phyloP scores from a whole-genome alignment of 2,329 filamentous ascomycete genomes.

The Fusarium bactridioides region DNA sequence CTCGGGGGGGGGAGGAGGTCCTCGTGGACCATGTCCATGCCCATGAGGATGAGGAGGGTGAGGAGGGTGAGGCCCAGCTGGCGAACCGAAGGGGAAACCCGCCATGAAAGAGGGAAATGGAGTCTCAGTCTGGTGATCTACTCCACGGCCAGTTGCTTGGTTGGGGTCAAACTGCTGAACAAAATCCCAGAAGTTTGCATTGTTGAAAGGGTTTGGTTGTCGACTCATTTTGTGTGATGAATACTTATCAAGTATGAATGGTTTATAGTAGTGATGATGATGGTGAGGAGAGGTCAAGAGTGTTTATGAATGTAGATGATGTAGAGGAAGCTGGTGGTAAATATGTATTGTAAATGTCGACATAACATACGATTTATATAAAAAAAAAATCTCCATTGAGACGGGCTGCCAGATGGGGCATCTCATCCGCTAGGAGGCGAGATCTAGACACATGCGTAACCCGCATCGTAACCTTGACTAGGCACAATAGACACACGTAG shows the following conservation, averaged over 20 bases:
- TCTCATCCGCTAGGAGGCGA: conserved; percentile 28
- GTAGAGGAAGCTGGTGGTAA: conserved; percentile 15
- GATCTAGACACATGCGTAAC: conserved; percentile 32
- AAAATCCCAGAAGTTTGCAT: conserved; percentile 47
- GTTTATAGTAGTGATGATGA: neutral
- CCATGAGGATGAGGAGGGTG: conserved; percentile 13
- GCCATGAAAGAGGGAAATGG: conserved; percentile 38
- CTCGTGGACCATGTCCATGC: conserved; percentile 14
- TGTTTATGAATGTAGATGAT: conserved; percentile 13
- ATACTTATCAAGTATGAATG: neutral
- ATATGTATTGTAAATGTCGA: conserved; percentile 4
- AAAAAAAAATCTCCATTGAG: conserved; percentile 18
- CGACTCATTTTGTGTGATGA: conserved; percentile 35
- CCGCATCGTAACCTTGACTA: conserved; percentile 25
- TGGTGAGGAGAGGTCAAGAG: neutral
- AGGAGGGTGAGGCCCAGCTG: conserved; percentile 7
- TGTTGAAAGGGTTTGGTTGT: conserved; percentile 34
- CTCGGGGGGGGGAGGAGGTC: conserved; percentile 34
- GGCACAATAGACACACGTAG: conserved; percentile 33
- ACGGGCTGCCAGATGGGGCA: conserved; percentile 21
- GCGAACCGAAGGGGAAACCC: conserved; percentile 48
- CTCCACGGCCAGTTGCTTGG: conserved; percentile 46
- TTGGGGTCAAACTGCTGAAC: conserved; percentile 46
- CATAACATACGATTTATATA: conserved; percentile 28
- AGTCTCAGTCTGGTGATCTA: conserved; percentile 48